Evolutionary conservation across 306 rosid species (phyloP).

Genomic region (Dicorynia guianensis): DNA sequence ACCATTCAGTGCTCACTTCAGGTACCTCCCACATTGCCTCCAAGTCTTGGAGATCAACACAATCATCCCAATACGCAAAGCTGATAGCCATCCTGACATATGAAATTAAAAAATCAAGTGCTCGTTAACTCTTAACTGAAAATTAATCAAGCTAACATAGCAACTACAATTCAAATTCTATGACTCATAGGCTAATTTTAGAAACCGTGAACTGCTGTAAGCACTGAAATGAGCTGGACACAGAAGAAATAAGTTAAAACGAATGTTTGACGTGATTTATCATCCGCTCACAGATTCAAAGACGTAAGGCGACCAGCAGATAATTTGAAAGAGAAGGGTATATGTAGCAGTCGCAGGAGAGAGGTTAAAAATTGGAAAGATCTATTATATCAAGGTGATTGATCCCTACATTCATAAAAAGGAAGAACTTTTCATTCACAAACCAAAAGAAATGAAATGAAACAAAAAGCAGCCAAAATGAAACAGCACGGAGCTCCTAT

Average conservation of each 20-base stretch:
- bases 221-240: no score
- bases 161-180: no score
- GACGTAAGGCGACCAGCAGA: no score
- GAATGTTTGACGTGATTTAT: not conserved
- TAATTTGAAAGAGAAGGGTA: no score
- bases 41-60: conserved; percentile 67
- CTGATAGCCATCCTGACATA: conserved; percentile 57
- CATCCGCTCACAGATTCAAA: not conserved
- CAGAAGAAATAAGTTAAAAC: no score
- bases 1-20: conserved; percentile 78
- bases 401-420: no score
- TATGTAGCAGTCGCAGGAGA: no score
- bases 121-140: not conserved
- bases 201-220: no score
- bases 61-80: conserved; percentile 83
- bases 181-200: no score
- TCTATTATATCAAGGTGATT: no score
- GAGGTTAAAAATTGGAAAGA: no score
- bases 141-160: not conserved
- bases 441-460: conserved; percentile 15
- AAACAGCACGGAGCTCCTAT: not conserved
- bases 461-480: not conserved
- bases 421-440: not conserved
- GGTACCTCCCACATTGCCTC: conserved; percentile 84
- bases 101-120: conserved; percentile 32